Evolutionary conservation across 108 stramenopile species (phyloP), one percentile per base, ranked within the genome.

Genomic region (Skeletonema costatum): DNA sequence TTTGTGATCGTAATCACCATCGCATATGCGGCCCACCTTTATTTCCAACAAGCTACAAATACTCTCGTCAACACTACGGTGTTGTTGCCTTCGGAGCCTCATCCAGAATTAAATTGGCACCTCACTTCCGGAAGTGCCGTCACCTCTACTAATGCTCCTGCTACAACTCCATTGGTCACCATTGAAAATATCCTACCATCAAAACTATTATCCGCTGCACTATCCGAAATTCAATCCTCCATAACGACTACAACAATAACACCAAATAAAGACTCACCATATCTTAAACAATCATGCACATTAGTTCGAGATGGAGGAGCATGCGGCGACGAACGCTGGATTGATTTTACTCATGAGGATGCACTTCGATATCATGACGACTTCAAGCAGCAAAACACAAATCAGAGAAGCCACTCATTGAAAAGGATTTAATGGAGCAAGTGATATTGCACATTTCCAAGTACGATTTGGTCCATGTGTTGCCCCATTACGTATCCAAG

Each of bases 271-370:
- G 25, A 17, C 5, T 56, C 53, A 56, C 7, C 19, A 56, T 10
- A 56, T 10, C 2, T 21, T 9, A 56, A 56, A 56, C 19, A 4
- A 56, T 56, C 53, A 9, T 56, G 53, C 9, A 25, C 9, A 17
- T 56, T 56, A 56, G 53, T 2, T 56, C 53, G 53, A 25, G 53
- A 56, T 56, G 53, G 53, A 25, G 53, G 53, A 56, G 53, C 53
- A 25, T 56, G 53, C n/a, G 53, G 53, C 7, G 53, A 56, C 53
- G 53, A 56, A 25, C 53, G 53, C 25, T 56, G 53, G 53, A 56
- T 56, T 25, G 53, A 25, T 56, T 56, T 56, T 56, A 56, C 53
- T 8, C 25, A 25, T 56, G 53, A 56, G 53, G 53, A 56, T 56
- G 53, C 53, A 56, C 53, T 56, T 7, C 9, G 25, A 4, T 56